Percentiles rank a stretch among this genome's conserved stretches.
phyloP scores from a whole-genome alignment of 2,329 filamentous ascomycete species.

The Thielaviopsis populi region DNA sequence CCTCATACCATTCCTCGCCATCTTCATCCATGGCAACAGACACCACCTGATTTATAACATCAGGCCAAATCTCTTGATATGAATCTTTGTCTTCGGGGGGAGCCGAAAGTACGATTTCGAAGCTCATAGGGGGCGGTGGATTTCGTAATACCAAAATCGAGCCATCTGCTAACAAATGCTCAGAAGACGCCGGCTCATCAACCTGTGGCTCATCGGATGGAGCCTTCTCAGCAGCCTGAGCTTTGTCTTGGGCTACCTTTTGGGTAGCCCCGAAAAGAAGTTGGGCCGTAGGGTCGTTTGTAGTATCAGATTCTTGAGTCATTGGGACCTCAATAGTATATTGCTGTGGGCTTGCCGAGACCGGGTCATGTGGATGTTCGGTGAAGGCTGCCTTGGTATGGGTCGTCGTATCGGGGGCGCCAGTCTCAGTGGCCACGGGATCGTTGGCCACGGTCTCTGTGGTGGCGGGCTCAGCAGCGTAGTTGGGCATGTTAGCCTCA shows the following conservation, averaged over 20 bases:
- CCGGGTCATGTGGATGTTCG: neutral
- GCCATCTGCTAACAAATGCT: neutral
- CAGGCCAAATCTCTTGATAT: conserved; percentile 25
- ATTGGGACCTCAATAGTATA: neutral
- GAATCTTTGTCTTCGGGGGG: conserved; percentile 17
- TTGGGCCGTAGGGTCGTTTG: neutral
- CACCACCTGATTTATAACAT: conserved; percentile 27
- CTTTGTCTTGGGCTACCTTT: neutral
- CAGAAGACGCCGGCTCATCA: neutral
- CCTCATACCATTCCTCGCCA: conserved; percentile 23
- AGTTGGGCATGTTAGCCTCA: too few relatives aligned
- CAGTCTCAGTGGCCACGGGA: neutral
- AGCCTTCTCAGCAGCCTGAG: neutral
- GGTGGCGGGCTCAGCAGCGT: neutral
- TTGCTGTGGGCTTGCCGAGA: neutral
- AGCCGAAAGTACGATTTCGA: conserved; percentile 16
- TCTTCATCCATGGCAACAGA: conserved; percentile 22
- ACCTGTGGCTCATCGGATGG: neutral
- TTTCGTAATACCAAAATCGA: neutral
- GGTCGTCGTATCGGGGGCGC: neutral
- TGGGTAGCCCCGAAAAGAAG: neutral
- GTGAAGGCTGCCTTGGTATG: neutral
- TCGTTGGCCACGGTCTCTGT: neutral
- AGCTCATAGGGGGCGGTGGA: neutral
- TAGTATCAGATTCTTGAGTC: neutral